Percentiles rank a stretch among this genome's conserved stretches.
These are phyloP conservation scores for Candida pseudofarinosa DNA, from an alignment of 805 yeast genomes.

Conservation along the genomic window DNA sequence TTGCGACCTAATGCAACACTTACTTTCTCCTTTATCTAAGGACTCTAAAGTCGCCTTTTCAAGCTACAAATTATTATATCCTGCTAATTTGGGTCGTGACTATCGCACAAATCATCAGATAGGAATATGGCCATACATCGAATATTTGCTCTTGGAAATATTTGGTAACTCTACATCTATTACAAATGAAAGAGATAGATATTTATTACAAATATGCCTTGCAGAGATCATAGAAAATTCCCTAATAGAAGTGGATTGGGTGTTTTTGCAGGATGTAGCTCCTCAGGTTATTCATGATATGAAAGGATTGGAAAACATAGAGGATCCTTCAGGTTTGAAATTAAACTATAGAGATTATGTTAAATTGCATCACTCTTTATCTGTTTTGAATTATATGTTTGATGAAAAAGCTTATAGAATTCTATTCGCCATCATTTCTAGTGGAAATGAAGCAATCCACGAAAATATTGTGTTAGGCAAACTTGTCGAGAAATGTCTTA, in stretches of 20 bases:
- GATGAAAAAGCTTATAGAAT: conserved; percentile 52
- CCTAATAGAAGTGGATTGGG: conserved; percentile 35
- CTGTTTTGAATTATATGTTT: conserved; percentile 58
- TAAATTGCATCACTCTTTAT: conserved; percentile 67
- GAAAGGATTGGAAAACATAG: conserved; percentile 14
- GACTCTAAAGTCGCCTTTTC: conserved; percentile 23
- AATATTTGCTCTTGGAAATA: conserved; percentile 64
- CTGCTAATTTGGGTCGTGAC: conserved; percentile 56
- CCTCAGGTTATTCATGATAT: conserved; percentile 38
- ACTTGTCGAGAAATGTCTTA: conserved; percentile 26
- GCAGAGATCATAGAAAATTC: conserved; percentile 47
- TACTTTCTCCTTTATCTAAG: conserved; percentile 26
- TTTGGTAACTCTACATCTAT: conserved; percentile 50
- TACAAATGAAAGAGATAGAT: conserved; percentile 26
- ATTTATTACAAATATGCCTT: conserved; percentile 50
- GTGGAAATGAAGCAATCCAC: conserved; percentile 56
- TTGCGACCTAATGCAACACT: conserved; percentile 44
- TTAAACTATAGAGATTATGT: conserved; percentile 32
- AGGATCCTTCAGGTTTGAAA: conserved; percentile 12
- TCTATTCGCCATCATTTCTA: conserved; percentile 52
- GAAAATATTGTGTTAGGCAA: conserved; percentile 29
- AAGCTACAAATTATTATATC: conserved; percentile 47
- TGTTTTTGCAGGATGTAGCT: conserved; percentile 47
- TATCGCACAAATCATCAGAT: conserved; percentile 45
- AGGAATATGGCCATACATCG: conserved; percentile 80